Percentiles rank a stretch among this genome's conserved stretches.
Conservation (phyloP, 192 early-diverging fungal species). For the Coemansia sp. region DNA sequence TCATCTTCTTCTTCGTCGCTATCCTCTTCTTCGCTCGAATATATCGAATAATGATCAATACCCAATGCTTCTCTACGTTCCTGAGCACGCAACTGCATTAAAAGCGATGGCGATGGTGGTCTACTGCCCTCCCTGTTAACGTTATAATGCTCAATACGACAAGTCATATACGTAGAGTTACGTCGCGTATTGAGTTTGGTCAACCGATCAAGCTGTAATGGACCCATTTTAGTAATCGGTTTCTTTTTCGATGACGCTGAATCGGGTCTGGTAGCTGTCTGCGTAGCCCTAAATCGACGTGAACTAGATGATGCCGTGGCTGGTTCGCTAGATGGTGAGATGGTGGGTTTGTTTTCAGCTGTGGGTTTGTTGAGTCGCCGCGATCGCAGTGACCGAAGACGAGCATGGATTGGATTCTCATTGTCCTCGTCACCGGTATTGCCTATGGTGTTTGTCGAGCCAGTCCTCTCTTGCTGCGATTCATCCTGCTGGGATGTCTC, state of each 20-base stretch:
- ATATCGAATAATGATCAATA: conserved; percentile 18
- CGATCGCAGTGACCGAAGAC: conserved; percentile 10
- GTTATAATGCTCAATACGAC: conserved; percentile 28
- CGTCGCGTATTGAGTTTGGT: conserved; percentile 52
- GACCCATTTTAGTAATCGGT: conserved; percentile 35
- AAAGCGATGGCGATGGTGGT: conserved; percentile 39
- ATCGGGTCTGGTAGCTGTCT: conserved; percentile 8
- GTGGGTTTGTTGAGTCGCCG: conserved; percentile 12
- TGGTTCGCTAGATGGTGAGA: not conserved
- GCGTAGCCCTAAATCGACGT: conserved; percentile 35
- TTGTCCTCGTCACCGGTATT: not conserved
- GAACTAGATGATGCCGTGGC: not conserved
- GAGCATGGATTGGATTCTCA: not conserved
- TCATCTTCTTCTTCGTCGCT: conserved; percentile 2
- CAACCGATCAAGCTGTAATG: conserved; percentile 48
- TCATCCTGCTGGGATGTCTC: too few species aligned
- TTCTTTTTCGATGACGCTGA: not conserved
- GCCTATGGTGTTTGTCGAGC: not conserved
- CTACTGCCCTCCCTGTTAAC: conserved; percentile 24
- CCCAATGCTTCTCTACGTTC: conserved; percentile 8
- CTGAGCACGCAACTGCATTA: conserved; percentile 39
- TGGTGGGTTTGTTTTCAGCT: not conserved
- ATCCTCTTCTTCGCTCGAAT: conserved; percentile 6
- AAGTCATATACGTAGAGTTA: conserved; percentile 50
- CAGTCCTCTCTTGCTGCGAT: not conserved